Evolutionary conservation across 352 stramenopile genomes (phyloP).

Genomic region (Phytophthora sansomeana): DNA sequence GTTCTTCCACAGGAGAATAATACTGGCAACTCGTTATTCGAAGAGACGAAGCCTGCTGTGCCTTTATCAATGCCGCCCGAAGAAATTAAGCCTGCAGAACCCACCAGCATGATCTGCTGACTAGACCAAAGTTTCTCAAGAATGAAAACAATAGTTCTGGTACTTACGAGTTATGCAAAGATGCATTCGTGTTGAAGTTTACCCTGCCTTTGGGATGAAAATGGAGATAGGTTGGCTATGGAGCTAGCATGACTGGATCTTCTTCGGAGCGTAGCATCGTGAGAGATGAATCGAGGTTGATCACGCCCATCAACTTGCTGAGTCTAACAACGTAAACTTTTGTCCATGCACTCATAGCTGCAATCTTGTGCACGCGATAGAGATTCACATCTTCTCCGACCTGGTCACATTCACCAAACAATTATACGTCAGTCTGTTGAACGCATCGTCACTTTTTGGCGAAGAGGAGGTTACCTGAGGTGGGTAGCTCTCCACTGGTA

Average conservation of each 20-base stretch:
- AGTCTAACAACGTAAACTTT: slow-evolving; percentile 86
- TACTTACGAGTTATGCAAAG: neutral
- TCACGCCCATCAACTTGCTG: slow-evolving; percentile 72
- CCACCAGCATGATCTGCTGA: slow-evolving; percentile 26
- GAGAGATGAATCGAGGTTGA: slow-evolving; percentile 78
- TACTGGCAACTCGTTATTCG: neutral
- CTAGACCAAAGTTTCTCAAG: neutral
- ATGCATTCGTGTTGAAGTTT: slow-evolving; percentile 1
- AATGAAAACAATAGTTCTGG: neutral
- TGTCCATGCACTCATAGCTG: slow-evolving; percentile 84
- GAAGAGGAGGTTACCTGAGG: slow-evolving; percentile 59
- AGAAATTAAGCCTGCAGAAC: slow-evolving; percentile 17
- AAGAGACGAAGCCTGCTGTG: slow-evolving; percentile 24
- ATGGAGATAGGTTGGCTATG: slow-evolving; percentile 1
- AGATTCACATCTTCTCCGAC: slow-evolving; percentile 78
- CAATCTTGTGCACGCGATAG: slow-evolving; percentile 78
- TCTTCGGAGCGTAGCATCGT: slow-evolving; percentile 66
- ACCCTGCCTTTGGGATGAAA: neutral
- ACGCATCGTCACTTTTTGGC: neutral
- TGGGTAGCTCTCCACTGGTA: slow-evolving; percentile 82
- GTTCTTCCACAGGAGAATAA: no score
- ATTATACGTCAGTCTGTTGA: neutral
- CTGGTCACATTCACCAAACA: slow-evolving; percentile 26
- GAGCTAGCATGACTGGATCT: slow-evolving; percentile 44
- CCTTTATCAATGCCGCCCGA: slow-evolving; percentile 4